Evolutionary conservation across 805 yeast species (phyloP), one percentile per base, ranked within the genome.

Genomic region (Clavispora asparagi): DNA sequence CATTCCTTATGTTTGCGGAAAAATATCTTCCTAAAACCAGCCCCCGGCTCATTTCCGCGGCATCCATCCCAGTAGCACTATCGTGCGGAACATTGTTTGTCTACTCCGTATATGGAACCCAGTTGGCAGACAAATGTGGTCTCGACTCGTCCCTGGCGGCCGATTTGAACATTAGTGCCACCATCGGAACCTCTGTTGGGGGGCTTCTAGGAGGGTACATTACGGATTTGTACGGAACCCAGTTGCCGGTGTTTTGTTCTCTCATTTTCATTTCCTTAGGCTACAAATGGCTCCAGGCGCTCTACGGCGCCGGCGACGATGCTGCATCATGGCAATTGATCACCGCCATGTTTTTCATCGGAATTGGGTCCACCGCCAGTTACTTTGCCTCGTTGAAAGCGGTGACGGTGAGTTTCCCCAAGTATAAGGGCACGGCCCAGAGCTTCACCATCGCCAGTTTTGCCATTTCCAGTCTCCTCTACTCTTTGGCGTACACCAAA

Each of bases 391-490:
- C 67, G 9, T 55, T 66, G 7, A 66, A 65, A 45, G 70, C 70
- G 4, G 69, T 66, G 7, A 59, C 70, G 1, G 44, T 65, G 7
- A 58, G 56, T 44, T 66, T 66, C 41, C 70, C 70, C 7, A 52
- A 54, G 19, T 58, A 42, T 43, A 65, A 63, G 47, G 68, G 67
- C n/a, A 52, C 67, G 1, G 71, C 71, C 7, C 71, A 66, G 49
- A 63, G 68, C 45, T 51, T 66, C 12, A 64, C 71, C 13, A 66
- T 66, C 40, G 67, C 71, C 1, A 61, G 66, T 10, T 66, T 66
- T 56, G 71, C 71, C n/a, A 64, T 66, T 9, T 58, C 68, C 10
- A 59, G 65, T 39, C 52, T 65, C 33, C 26, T 65, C 8, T 64
- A 52, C 49, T 60, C 59, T 52, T 48, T 49, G 9, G 49, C 63